phyloP scores from a whole-genome alignment of 805 yeast genomes.

The Alloascoidea hylecoeti region DNA sequence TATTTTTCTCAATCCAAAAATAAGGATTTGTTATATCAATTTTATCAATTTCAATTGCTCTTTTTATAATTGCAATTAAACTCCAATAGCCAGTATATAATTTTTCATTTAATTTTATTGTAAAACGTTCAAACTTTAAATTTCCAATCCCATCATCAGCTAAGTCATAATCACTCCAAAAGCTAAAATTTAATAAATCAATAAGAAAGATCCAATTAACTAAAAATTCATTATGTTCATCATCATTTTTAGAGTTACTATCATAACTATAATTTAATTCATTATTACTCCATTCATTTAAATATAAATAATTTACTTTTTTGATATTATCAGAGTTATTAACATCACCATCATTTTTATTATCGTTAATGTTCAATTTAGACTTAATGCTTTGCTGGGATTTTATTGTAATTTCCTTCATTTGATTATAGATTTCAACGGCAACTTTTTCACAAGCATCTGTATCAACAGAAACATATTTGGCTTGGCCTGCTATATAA shows the following conservation, averaged over 20 bases:
- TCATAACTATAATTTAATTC: conserved; percentile 15
- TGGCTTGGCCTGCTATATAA: conserved; percentile 13
- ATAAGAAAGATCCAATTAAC: conserved; percentile 26
- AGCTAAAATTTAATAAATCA: conserved; percentile 26
- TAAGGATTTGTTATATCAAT: conserved; percentile 21
- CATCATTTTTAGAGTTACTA: conserved; percentile 17
- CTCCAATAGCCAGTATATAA: conserved; percentile 30
- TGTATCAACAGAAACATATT: conserved; percentile 15
- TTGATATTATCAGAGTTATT: not conserved
- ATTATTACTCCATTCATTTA: not conserved
- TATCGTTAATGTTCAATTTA: no score
- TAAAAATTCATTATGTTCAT: conserved; percentile 4
- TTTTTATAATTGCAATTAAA: conserved; percentile 24
- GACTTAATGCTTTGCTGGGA: no score
- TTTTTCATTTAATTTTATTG: conserved; percentile 18
- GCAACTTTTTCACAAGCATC: conserved; percentile 18
- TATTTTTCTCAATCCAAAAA: conserved; percentile 17
- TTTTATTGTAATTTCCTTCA: conserved; percentile 14
- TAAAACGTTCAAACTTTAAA: conserved; percentile 13
- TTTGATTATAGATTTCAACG: conserved; percentile 10
- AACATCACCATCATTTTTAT: not conserved
- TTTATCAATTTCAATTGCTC: conserved; percentile 24
- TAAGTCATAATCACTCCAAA: conserved; percentile 23
- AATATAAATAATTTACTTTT: not conserved
- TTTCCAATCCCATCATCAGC: conserved; percentile 15